Evolutionary conservation across 306 rosid genomes (phyloP).

Genomic region (Delonix regia): DNA sequence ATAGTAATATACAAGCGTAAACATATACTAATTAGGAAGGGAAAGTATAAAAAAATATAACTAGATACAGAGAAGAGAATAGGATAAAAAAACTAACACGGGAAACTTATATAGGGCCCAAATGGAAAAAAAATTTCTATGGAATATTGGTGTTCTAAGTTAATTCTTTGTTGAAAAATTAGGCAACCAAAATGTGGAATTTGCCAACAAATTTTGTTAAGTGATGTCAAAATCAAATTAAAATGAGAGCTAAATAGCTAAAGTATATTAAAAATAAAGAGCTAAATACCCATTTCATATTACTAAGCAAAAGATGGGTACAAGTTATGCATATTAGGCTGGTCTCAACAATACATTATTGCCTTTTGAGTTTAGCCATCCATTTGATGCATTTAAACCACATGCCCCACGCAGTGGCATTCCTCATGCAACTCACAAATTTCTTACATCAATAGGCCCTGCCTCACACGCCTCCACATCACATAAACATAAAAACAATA

Average conservation of each 20-base stretch:
- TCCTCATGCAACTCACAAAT: not conserved
- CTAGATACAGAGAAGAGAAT: too few relatives aligned
- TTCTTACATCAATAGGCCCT: too few relatives aligned
- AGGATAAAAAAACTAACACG: too few relatives aligned
- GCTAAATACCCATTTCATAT: not conserved
- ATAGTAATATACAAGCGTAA: too few relatives aligned
- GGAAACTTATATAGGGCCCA: too few relatives aligned
- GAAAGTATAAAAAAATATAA: too few relatives aligned
- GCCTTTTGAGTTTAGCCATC: not conserved
- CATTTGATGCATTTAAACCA: not conserved
- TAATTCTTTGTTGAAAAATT: too few relatives aligned
- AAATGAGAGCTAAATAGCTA: not conserved
- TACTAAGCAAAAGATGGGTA: not conserved
- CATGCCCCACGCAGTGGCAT: not conserved
- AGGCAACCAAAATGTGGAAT: not conserved
- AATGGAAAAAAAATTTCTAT: too few relatives aligned
- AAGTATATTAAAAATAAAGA: too few relatives aligned
- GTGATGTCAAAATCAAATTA: not conserved
- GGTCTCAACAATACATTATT: not conserved
- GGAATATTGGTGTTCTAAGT: too few relatives aligned
- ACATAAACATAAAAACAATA: not conserved
- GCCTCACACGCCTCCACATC: too few relatives aligned
- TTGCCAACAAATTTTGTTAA: not conserved
- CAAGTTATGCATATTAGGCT: not conserved
- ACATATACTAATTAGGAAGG: too few relatives aligned